A percentile compares a stretch with the other conserved stretches of the same genome.
These are phyloP conservation scores for Leccinum boreale DNA, from an alignment of 768 basidiomycete genomes.

Conservation along the genomic window DNA sequence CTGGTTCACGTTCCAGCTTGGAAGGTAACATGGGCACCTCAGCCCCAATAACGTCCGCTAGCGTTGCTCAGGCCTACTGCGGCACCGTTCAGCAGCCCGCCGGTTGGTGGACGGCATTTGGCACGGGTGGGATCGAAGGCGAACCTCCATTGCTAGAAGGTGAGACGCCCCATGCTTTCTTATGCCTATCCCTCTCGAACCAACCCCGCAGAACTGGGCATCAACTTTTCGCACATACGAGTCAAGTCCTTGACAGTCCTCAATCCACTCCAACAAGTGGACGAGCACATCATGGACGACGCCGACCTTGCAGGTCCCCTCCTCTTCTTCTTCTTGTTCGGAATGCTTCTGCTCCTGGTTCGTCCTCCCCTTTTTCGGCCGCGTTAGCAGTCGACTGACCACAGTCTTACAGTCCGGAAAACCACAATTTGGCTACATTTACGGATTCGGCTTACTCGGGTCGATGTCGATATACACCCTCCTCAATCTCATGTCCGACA, in stretches of 20 bases:
- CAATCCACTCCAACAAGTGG: constrained; percentile 81
- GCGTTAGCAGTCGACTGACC: constrained; percentile 1
- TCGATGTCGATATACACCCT: constrained; percentile 90
- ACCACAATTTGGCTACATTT: constrained; percentile 98
- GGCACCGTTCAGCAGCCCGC: constrained; percentile 73
- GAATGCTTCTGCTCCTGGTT: constrained; percentile 86
- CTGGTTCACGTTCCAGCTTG: constrained; percentile 69
- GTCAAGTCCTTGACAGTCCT: constrained; percentile 93
- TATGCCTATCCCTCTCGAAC: not conserved
- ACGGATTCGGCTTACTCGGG: constrained; percentile 95
- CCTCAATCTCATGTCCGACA: constrained; percentile 95
- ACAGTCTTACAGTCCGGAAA: constrained; percentile 76
- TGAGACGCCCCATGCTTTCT: constrained; percentile 29
- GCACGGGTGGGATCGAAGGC: constrained; percentile 92
- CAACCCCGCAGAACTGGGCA: constrained; percentile 75
- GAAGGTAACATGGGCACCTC: constrained; percentile 66
- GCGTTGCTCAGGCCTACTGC: constrained; percentile 50
- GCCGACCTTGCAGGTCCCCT: constrained; percentile 96
- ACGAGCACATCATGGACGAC: constrained; percentile 97
- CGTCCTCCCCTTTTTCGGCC: constrained; percentile 31
- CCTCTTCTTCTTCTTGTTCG: constrained; percentile 94
- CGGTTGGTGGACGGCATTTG: constrained; percentile 95
- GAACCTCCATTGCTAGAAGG: constrained; percentile 96
- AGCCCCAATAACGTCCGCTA: constrained; percentile 46
- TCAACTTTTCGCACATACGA: constrained; percentile 95